Conservation (phyloP, 306 rosid species). For the Citrullus amarus region DNA sequence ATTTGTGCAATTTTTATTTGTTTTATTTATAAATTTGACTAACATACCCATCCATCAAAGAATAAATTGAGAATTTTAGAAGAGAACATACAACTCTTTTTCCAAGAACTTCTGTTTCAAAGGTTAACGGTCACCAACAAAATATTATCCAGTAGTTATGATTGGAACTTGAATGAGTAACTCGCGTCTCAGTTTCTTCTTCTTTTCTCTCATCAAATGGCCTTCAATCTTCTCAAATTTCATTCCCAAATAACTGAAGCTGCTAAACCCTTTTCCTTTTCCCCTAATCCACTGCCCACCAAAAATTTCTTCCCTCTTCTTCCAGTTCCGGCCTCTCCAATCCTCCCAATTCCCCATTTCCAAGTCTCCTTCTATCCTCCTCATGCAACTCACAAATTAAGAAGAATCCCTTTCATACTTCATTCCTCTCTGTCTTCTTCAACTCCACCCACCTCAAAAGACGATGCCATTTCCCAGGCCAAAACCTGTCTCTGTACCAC, state of each 20-base stretch:
- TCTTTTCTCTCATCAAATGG: constrained; percentile 27
- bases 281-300: constrained; percentile 7
- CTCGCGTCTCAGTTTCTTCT: not conserved
- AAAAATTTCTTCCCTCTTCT: constrained; percentile 20
- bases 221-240: constrained; percentile 30
- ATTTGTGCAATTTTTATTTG: no score
- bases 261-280: constrained; percentile 20
- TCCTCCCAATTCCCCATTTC: constrained; percentile 13
- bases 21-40: no score
- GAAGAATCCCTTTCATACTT: constrained; percentile 15
- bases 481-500: constrained; percentile 59
- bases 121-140: no score
- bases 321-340: constrained; percentile 14
- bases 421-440: constrained; percentile 44
- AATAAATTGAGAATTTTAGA: no score
- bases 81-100: no score
- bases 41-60: no score
- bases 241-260: constrained; percentile 18
- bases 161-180: not conserved
- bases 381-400: constrained; percentile 20
- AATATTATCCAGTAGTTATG: not conserved
- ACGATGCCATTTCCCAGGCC: constrained; percentile 69
- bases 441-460: constrained; percentile 71
- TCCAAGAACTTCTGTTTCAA: no score
- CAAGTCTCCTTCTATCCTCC: constrained; percentile 18